phyloP scores from a whole-genome alignment of 331 rosid genomes.

The Rosa hybrid region DNA sequence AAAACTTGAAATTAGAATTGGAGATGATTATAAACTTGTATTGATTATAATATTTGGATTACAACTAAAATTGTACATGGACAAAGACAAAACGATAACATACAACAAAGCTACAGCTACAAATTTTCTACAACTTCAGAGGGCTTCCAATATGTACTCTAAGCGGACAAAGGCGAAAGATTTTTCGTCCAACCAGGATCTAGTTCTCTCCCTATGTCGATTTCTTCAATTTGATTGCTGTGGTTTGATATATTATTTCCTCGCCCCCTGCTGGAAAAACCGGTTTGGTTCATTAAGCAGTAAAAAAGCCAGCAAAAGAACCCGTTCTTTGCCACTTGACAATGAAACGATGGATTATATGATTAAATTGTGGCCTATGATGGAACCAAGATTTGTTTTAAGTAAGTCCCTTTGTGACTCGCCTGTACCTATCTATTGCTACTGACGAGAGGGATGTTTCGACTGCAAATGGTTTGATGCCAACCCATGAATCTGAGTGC shows the following conservation, averaged over 20 bases:
- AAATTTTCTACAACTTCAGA: background rate
- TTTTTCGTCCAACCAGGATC: background rate
- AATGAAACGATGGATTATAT: background rate
- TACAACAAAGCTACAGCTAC: background rate
- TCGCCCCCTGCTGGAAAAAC: conserved; percentile 2
- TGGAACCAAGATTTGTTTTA: background rate
- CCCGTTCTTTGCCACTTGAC: background rate
- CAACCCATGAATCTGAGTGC: conserved; percentile 35
- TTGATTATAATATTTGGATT: background rate
- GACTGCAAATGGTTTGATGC: conserved; percentile 35
- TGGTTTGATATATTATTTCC: background rate
- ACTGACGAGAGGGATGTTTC: conserved; percentile 26
- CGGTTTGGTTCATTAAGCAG: background rate
- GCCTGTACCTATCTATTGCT: background rate
- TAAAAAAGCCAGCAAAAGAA: background rate
- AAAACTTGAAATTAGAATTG: background rate
- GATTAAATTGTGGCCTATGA: background rate
- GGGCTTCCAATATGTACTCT: background rate
- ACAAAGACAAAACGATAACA: background rate
- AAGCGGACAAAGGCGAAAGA: background rate
- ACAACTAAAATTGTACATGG: background rate
- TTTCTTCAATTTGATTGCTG: background rate
- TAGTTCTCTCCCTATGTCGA: background rate
- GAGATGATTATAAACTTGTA: background rate
- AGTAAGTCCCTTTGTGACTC: background rate